Conservation (phyloP, 805 yeast species). For the Wickerhamomyces sydowiorum region DNA sequence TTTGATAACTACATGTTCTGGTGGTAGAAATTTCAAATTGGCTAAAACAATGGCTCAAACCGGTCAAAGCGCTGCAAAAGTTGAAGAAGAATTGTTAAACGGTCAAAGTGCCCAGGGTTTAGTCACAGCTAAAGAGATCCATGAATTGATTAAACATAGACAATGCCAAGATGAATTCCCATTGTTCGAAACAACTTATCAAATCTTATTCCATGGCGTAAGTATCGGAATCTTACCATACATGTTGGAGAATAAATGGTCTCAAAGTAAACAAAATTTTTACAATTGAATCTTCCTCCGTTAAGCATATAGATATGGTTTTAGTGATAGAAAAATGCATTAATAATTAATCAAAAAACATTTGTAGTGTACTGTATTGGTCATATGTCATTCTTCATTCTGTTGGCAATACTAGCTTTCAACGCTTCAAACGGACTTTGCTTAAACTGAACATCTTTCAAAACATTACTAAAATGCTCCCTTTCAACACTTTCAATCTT, state of each 20-base stretch:
- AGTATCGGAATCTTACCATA: constrained; percentile 55
- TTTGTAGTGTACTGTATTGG: too few relatives aligned
- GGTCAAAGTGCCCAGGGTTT: constrained; percentile 97
- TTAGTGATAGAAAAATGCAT: not conserved
- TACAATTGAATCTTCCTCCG: constrained; percentile 2
- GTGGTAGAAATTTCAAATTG: constrained; percentile 91
- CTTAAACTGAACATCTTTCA: constrained; percentile 50
- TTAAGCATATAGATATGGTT: not conserved
- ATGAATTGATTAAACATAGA: constrained; percentile 46
- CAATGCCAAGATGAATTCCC: constrained; percentile 49
- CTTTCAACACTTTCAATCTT: constrained; percentile 53
- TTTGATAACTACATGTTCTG: constrained; percentile 91
- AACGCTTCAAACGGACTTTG: constrained; percentile 60
- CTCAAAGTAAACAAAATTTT: constrained; percentile 17
- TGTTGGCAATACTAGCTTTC: constrained; percentile 43
- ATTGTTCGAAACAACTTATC: constrained; percentile 37
- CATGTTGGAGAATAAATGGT: constrained; percentile 36
- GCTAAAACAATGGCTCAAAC: constrained; percentile 78
- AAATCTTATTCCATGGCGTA: constrained; percentile 55
- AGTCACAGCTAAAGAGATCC: constrained; percentile 82
- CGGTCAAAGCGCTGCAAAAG: constrained; percentile 64
- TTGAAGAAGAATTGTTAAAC: constrained; percentile 77
- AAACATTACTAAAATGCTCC: constrained; percentile 49
- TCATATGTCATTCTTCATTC: constrained; percentile 7
- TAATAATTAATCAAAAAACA: too few relatives aligned